These are phyloP conservation scores for Neurospora sp. DNA, from an alignment of 2,329 filamentous ascomycete genomes.

Conservation along the genomic window DNA sequence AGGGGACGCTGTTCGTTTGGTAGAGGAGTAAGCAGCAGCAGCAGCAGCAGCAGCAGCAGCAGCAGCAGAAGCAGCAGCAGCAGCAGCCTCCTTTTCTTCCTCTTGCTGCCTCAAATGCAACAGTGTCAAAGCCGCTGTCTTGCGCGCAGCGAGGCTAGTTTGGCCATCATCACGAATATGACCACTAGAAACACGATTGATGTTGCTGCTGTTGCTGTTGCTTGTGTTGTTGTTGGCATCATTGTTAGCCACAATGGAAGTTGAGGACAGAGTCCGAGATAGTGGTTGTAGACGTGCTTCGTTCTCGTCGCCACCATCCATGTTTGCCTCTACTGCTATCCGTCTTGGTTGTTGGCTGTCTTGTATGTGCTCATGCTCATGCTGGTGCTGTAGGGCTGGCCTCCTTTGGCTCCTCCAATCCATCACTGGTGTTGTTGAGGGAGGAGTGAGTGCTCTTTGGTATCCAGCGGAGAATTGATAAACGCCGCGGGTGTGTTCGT, in stretches of 20 bases:
- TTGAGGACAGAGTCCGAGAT: neutral
- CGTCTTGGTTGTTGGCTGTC: neutral
- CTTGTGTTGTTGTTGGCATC: neutral
- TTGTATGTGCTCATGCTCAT: neutral
- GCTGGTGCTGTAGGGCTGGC: neutral
- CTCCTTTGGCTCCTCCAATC: neutral
- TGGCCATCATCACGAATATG: neutral
- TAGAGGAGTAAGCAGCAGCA: neutral
- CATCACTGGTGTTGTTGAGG: neutral
- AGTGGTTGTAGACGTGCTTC: neutral
- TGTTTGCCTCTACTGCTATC: neutral
- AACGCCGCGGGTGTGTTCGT: neutral
- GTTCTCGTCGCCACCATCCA: neutral
- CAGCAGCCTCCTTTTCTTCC: slow-evolving; percentile 8
- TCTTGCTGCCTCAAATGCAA: slow-evolving; percentile 37
- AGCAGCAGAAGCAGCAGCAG: neutral
- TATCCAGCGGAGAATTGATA: neutral
- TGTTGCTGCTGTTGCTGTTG: neutral
- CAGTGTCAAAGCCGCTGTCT: slow-evolving; percentile 36
- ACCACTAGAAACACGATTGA: neutral
- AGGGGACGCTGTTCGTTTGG: neutral
- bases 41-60: neutral
- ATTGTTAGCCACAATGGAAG: neutral
- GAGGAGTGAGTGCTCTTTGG: neutral
- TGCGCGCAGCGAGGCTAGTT: slow-evolving; percentile 24